Conservation (phyloP, 1,139 yeast species). For the Insectozyma bohioensis region DNA sequence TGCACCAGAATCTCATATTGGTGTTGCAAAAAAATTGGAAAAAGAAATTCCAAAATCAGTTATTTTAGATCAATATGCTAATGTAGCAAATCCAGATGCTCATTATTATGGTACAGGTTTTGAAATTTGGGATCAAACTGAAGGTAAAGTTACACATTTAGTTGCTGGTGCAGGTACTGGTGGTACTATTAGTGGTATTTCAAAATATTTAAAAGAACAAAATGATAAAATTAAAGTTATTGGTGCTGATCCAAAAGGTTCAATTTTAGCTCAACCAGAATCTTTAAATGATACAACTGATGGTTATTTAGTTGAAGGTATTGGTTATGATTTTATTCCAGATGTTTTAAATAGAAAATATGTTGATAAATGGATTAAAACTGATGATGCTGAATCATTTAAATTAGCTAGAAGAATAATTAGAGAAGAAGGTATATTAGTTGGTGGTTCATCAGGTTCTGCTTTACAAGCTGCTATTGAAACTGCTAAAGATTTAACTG, state of each 20-base stretch:
- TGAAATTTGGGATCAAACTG: constrained; percentile 83
- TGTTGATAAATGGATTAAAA: constrained; percentile 83
- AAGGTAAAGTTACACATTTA: constrained; percentile 69
- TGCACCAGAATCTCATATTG: constrained; percentile 88
- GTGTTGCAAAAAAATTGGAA: constrained; percentile 80
- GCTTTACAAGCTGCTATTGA: constrained; percentile 80
- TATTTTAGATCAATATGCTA: constrained; percentile 81
- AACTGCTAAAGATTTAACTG: constrained; percentile 68
- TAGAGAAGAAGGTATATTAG: constrained; percentile 81
- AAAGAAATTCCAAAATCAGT: constrained; percentile 85
- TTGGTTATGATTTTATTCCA: constrained; percentile 88
- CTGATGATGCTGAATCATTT: constrained; percentile 81
- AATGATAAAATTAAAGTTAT: constrained; percentile 60
- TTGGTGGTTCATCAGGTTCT: constrained; percentile 87
- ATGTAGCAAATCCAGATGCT: constrained; percentile 78
- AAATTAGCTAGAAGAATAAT: constrained; percentile 80
- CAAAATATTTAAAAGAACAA: constrained; percentile 73
- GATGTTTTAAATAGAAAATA: constrained; percentile 68
- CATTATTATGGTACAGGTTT: constrained; percentile 84
- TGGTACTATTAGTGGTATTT: constrained; percentile 79
- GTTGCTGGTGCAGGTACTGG: constrained; percentile 95
- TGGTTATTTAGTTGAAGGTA: constrained; percentile 84
- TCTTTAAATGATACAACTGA: constrained; percentile 60
- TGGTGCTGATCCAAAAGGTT: constrained; percentile 88
- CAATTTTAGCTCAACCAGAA: constrained; percentile 81